Evolutionary conservation across 352 stramenopile species (phyloP).

Genomic region (Pythium rhizo-oryzae): DNA sequence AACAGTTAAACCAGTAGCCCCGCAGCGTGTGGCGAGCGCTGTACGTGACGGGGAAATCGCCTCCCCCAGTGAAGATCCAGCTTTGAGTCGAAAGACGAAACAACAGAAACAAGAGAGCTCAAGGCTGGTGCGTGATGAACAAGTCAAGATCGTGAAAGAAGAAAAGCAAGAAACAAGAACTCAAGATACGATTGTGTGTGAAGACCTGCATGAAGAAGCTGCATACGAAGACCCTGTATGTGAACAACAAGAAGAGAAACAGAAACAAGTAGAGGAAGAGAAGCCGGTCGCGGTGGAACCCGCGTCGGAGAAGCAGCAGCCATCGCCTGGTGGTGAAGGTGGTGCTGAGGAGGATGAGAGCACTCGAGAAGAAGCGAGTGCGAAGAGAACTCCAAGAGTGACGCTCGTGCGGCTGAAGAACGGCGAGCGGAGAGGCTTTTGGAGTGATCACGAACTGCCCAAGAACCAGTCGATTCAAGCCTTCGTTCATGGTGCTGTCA

Average conservation of each 20-base stretch:
- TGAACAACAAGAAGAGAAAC: slow-evolving; percentile 8
- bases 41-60: no score
- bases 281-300: background rate
- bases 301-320: no score
- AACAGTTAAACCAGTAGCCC: background rate
- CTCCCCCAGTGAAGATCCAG: background rate
- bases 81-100: slow-evolving; percentile 1
- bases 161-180: background rate
- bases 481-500: no score
- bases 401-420: no score
- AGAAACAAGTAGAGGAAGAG: background rate
- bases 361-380: no score
- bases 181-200: background rate
- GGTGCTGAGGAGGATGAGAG: no score
- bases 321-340: no score
- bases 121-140: background rate
- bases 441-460: no score
- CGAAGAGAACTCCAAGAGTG: no score
- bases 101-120: background rate
- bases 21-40: no score
- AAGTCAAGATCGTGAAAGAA: slow-evolving; percentile 4
- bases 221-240: background rate
- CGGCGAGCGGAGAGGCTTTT: no score
- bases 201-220: slow-evolving; percentile 1
- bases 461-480: no score